phyloP scores from a whole-genome alignment of 2,329 filamentous ascomycete genomes.

The Arthrocladium fulminans region DNA sequence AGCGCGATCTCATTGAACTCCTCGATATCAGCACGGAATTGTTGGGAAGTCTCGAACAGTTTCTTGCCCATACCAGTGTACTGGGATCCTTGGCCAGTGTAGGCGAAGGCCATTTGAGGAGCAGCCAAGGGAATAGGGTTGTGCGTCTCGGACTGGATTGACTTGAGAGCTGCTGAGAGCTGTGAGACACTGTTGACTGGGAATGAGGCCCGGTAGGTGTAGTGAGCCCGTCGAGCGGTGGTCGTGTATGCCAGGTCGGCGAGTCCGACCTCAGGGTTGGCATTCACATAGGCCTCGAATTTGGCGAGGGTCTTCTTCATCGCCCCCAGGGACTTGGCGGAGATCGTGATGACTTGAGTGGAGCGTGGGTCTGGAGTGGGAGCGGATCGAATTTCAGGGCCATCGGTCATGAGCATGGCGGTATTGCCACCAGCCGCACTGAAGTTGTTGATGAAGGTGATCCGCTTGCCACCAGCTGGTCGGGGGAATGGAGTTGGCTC shows the following conservation, averaged over 20 bases:
- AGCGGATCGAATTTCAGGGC: conserved; percentile 31
- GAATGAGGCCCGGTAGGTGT: conserved; percentile 31
- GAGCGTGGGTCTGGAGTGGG: conserved; percentile 43
- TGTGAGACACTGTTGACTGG: conserved; percentile 25
- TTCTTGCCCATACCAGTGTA: conserved; percentile 32
- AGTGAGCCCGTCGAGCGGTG: conserved; percentile 48
- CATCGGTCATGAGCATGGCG: conserved; percentile 56
- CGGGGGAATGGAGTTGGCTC: conserved; percentile 33
- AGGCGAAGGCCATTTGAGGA: conserved; percentile 29
- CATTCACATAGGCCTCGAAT: conserved; percentile 48
- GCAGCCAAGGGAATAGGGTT: conserved; percentile 25
- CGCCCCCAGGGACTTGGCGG: conserved; percentile 44
- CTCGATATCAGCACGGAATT: conserved; percentile 28
- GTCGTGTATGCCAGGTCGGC: conserved; percentile 57
- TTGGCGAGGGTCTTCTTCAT: conserved; percentile 49
- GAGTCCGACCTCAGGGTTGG: conserved; percentile 44
- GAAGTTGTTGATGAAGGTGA: conserved; percentile 55
- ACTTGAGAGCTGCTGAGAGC: conserved; percentile 26
- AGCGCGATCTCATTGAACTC: conserved; percentile 28
- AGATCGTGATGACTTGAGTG: conserved; percentile 51
- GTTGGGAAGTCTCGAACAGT: conserved; percentile 26
- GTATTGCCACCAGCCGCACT: conserved; percentile 65
- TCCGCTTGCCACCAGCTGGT: conserved; percentile 27
- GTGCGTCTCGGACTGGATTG: conserved; percentile 21
- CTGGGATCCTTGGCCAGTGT: conserved; percentile 34